Evolutionary conservation across 495 filamentous ascomycete species (phyloP), one percentile per base, ranked within the genome.

Genomic region (Penicillium samsonianum): DNA sequence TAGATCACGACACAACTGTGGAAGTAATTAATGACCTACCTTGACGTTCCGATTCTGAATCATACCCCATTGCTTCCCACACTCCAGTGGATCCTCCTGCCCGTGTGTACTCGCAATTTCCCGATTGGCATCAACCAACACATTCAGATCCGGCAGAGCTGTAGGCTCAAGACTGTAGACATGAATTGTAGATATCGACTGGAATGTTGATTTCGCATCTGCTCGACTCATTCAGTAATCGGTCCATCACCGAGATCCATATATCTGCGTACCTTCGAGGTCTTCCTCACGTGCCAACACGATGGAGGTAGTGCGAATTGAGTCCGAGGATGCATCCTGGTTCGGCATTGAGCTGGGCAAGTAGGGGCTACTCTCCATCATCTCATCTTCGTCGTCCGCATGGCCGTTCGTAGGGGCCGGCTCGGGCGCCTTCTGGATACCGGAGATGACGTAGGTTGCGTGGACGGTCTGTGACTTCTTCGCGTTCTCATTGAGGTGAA

Each of bases 361-460:
- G 61, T 80, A 84, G 2, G 81, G 88, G 50, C 84, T 89, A 64
- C 85, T 89, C 43, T 84, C 83, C 85, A 94, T 90, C 42, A 87
- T 76, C 10, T 83, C 81, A 65, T 95, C 89, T n/a, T 82, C 86
- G 57, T 84, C 83, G 54, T 80, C 65, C 44, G 50, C 63, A 62
- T 64, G 57, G 35, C 50, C 65, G 46, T 78, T 80, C 49, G 58
- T 61, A 55, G 66, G 58, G 48, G 55, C 55, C 33, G 61, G 65
- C 67, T 82, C 54, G n/a, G 57, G 50, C 4, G 59, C 31, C 37
- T 67, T 74, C 37, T 76, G 80, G 38, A 75, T 68, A 20, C 94
- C 94, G 53, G 87, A 85, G 23, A 98, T 65, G 45, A 98, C 73
- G 68, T 96, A 98, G 17, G 91, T 96, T 53, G 94, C 93, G 74